These are phyloP conservation scores for Barnettozyma wickerhamii DNA, from an alignment of 805 yeast species.

Conservation along the genomic window DNA sequence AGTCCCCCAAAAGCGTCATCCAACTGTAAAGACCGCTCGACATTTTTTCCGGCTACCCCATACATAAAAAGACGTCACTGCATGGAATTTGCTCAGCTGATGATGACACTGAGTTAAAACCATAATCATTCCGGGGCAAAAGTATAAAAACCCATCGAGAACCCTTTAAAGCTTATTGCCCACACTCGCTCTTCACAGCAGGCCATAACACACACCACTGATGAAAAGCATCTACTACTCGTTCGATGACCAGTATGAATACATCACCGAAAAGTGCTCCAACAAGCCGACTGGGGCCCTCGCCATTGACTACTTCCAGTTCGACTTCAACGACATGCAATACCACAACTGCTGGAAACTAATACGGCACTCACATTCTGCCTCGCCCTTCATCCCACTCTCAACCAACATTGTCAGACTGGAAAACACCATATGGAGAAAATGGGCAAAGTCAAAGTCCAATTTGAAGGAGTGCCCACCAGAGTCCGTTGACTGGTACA, in stretches of 20 bases:
- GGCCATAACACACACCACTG: neutral
- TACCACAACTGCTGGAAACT: constrained; percentile 40
- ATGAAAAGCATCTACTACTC: constrained; percentile 16
- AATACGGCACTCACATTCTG: constrained; percentile 28
- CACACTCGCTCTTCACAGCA: neutral
- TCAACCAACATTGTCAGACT: constrained; percentile 42
- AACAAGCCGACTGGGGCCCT: constrained; percentile 13
- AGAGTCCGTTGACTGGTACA: constrained; percentile 85
- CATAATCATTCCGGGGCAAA: neutral
- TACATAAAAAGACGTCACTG: constrained; percentile 1
- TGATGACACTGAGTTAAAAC: neutral
- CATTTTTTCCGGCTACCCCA: neutral
- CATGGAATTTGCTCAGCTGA: neutral
- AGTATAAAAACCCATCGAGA: neutral
- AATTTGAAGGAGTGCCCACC: constrained; percentile 65
- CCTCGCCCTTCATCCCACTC: constrained; percentile 28
- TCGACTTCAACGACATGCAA: constrained; percentile 31
- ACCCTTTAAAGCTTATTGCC: neutral
- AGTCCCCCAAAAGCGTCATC: no score
- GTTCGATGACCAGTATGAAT: constrained; percentile 24
- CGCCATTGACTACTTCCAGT: constrained; percentile 39
- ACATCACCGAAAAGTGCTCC: constrained; percentile 14
- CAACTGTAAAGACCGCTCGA: no score
- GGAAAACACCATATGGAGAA: constrained; percentile 89
- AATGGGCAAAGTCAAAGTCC: constrained; percentile 83